These are phyloP conservation scores for Anthostomella pinea DNA, from an alignment of 2,329 filamentous ascomycete genomes.

Conservation along the genomic window DNA sequence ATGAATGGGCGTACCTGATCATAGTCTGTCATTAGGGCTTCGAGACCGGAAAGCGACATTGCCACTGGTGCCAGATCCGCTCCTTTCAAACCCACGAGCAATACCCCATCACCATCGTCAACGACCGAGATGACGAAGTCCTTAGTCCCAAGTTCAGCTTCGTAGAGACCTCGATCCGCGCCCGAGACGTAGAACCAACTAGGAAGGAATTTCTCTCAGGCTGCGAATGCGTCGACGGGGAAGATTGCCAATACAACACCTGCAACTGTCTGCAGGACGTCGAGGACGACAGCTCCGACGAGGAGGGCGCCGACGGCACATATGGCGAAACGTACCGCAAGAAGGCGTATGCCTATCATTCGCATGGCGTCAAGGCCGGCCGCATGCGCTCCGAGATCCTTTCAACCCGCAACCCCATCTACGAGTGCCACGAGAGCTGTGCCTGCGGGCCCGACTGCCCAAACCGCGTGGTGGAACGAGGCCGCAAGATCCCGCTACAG, in stretches of 20 bases:
- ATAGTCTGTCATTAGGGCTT: conserved; percentile 27
- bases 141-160: conserved; percentile 66
- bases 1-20: background rate
- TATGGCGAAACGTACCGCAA: conserved; percentile 30
- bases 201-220: conserved; percentile 64
- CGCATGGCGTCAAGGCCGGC: conserved; percentile 49
- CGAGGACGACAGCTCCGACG: conserved; percentile 45
- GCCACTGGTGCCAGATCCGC: conserved; percentile 62
- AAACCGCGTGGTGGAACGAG: conserved; percentile 74
- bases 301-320: conserved; percentile 48
- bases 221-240: conserved; percentile 61
- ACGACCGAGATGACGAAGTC: conserved; percentile 55
- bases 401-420: conserved; percentile 61
- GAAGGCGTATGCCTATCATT: conserved; percentile 62
- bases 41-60: conserved; percentile 41
- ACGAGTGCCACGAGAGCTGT: conserved; percentile 76
- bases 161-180: conserved; percentile 59
- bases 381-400: conserved; percentile 52
- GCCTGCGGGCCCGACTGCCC: conserved; percentile 62
- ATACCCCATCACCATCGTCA: conserved; percentile 61
- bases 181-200: conserved; percentile 57
- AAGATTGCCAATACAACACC: conserved; percentile 63
- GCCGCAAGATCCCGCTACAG: conserved; percentile 66
- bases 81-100: conserved; percentile 47
- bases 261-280: conserved; percentile 65